Percentiles rank a stretch among this genome's conserved stretches.
phyloP scores from a whole-genome alignment of 2,329 filamentous ascomycete species.

The Pseudogymnoascus sp. region DNA sequence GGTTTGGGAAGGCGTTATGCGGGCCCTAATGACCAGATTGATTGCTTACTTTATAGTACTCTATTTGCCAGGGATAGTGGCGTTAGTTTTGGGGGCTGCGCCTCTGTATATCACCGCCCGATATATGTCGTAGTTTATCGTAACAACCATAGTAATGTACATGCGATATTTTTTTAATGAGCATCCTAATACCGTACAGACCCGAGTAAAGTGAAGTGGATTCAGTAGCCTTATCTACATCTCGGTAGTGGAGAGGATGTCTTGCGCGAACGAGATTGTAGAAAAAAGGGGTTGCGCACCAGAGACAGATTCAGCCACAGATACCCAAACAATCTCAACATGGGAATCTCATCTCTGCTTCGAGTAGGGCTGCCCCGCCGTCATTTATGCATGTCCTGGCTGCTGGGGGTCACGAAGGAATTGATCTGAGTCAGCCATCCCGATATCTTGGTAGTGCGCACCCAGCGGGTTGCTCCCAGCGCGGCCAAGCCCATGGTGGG shows the following conservation, averaged over 20 bases:
- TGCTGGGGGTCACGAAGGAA: not conserved
- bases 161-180: not conserved
- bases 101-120: not conserved
- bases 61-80: not conserved
- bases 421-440: constrained; percentile 7
- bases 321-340: not conserved
- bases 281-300: constrained; percentile 1
- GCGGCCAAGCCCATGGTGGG: constrained; percentile 3
- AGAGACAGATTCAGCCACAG: not conserved
- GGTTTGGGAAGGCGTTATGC: constrained; percentile 5
- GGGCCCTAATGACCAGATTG: constrained; percentile 6
- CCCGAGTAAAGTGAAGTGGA: not conserved
- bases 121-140: constrained; percentile 1
- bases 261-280: not conserved
- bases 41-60: constrained; percentile 5
- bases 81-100: not conserved
- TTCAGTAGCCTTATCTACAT: not conserved
- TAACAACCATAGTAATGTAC: constrained; percentile 1
- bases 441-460: constrained; percentile 6
- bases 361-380: constrained; percentile 1
- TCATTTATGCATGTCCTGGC: not conserved
- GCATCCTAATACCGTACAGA: not conserved
- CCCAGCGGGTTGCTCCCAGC: not conserved
- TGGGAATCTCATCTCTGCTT: not conserved
- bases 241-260: not conserved